Evolutionary conservation across 1,284 basidiomycete genomes (phyloP), one percentile per base, ranked within the genome.

Genomic region (Pseudozyma tsukubaensis): DNA sequence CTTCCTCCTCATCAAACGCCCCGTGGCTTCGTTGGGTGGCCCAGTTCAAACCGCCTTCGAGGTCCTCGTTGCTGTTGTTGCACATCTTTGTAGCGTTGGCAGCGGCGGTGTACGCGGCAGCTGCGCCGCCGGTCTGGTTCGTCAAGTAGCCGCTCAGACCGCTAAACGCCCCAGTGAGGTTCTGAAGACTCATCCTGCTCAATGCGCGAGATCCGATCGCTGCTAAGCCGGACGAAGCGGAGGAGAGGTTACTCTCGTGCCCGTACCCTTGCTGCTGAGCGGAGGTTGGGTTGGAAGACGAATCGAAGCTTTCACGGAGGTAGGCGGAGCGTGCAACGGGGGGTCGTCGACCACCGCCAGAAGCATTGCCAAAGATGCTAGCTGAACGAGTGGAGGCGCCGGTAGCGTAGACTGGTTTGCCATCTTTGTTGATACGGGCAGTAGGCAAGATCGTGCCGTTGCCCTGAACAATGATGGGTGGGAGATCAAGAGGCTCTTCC

Each of bases 131-230:
- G n/a, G 43, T 42, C 44, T 76, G 66, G 35, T 65, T 73, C 3
- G 77, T 68, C 50, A 77, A 34, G 21, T 80, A 80, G 9, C 78
- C 76, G 18, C 78, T 72, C 37, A 78, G 34, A 4, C 78, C 78
- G 12, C 58, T 67, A 43, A 80, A 78, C 13, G 78, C 78, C 12
- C 73, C 72, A 11, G 72, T 76, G 4, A 79, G 44, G 9, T 63
- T 57, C 37, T 73, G 73, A 47, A 80, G 61, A 37, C 73, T 76
- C 64, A 80, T 73, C 45, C 73, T 29, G 53, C 73, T 69, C 45
- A 78, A 37, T 13, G 76, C 76, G 9, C 71, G 56, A 24, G 61
- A 65, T 5, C 72, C 69, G 12, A 75, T 39, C 44, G 67, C 60
- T 14, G 60, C 67, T 2, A 61, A n/a, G 29, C 61, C 65, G 47